phyloP scores from a whole-genome alignment of 1,284 basidiomycete species.

The Coriolopsis trogii region DNA sequence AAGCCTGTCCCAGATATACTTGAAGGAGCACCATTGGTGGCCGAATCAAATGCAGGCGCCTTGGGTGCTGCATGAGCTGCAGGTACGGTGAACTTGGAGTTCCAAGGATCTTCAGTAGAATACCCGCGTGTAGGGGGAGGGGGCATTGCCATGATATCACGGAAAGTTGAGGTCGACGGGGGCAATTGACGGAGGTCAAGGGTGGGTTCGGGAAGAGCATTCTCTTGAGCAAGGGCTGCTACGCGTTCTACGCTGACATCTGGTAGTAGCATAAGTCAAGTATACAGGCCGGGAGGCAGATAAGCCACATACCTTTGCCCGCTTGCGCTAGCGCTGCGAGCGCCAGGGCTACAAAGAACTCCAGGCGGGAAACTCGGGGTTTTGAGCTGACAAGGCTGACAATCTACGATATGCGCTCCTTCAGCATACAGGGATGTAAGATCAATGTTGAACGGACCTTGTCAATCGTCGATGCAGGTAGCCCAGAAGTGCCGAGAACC shows the following conservation, averaged over 20 bases:
- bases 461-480: conserved; percentile 83
- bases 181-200: conserved; percentile 65
- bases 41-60: conserved; percentile 24
- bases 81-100: conserved; percentile 30
- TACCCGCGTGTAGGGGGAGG: conserved; percentile 45
- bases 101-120: conserved; percentile 77
- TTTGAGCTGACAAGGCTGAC: conserved; percentile 80
- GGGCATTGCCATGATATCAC: conserved; percentile 40
- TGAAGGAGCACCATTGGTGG: conserved; percentile 54
- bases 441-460: conserved; percentile 49
- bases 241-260: conserved; percentile 84
- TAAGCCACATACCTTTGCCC: conserved; percentile 58
- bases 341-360: conserved; percentile 88
- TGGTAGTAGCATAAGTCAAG: conserved; percentile 30
- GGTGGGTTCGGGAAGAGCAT: conserved; percentile 69
- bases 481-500: conserved; percentile 71
- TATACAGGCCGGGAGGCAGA: neutral
- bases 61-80: conserved; percentile 20
- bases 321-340: conserved; percentile 85
- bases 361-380: conserved; percentile 77
- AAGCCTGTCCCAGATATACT: conserved; percentile 71
- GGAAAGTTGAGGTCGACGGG: conserved; percentile 49
- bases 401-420: conserved; percentile 51
- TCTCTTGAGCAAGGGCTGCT: conserved; percentile 68
- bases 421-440: neutral